Evolutionary conservation across 192 early-diverging fungal genomes (phyloP).

Genomic region (Coemansia erecta): DNA sequence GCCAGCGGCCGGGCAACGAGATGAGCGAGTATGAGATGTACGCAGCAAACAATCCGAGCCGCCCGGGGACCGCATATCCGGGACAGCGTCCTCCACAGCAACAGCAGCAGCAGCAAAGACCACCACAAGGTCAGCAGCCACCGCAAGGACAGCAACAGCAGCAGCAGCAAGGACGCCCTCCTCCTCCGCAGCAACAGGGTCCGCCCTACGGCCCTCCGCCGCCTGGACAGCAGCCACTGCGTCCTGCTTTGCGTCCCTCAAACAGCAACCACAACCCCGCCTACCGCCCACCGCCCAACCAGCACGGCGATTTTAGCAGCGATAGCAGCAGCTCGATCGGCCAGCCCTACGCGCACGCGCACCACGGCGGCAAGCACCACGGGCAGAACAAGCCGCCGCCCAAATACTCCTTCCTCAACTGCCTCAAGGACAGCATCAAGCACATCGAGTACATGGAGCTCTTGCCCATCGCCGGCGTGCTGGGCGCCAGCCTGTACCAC

Average conservation of each 20-base stretch:
- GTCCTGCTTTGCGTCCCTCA: slow-evolving; percentile 9
- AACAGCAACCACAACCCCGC: background rate
- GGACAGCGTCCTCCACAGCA: slow-evolving; percentile 6
- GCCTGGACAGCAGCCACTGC: slow-evolving; percentile 12
- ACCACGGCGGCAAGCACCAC: slow-evolving; percentile 6
- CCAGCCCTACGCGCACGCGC: slow-evolving; percentile 1
- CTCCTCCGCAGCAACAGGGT: slow-evolving; percentile 4
- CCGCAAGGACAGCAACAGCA: slow-evolving; percentile 6
- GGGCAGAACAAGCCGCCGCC: background rate
- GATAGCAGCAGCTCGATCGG: slow-evolving; percentile 23
- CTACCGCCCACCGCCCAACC: background rate
- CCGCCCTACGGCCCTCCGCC: slow-evolving; percentile 12
- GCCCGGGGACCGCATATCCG: slow-evolving; percentile 3
- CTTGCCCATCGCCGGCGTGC: slow-evolving; percentile 25
- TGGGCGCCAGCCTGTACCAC: slow-evolving; percentile 38
- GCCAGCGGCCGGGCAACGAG: slow-evolving; percentile 12
- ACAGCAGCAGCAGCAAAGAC: background rate
- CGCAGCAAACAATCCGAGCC: background rate
- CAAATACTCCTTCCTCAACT: slow-evolving; percentile 20
- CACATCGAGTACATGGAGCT: slow-evolving; percentile 20
- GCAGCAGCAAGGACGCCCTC: slow-evolving; percentile 6
- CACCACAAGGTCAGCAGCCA: background rate
- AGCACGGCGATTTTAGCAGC: slow-evolving; percentile 14
- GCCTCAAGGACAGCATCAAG: slow-evolving; percentile 38
- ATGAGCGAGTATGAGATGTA: slow-evolving; percentile 28